Conservation (phyloP, 2,329 filamentous ascomycete genomes). For the Exophiala aquamarina region DNA sequence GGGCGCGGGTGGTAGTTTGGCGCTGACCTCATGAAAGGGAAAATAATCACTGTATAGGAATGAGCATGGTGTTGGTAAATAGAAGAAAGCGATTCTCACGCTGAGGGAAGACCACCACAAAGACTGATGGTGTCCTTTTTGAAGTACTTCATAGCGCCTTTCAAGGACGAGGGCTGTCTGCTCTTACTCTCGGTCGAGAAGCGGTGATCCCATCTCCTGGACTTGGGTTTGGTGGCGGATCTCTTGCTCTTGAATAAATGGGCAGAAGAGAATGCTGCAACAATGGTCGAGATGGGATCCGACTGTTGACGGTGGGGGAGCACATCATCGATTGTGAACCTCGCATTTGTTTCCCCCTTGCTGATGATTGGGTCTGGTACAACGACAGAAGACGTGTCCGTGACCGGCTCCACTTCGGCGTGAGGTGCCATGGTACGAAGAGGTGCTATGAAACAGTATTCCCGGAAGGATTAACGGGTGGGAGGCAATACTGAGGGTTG, state of each 20-base stretch:
- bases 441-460: neutral
- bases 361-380: slow-evolving; percentile 34
- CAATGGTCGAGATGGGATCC: slow-evolving; percentile 38
- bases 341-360: slow-evolving; percentile 12
- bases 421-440: slow-evolving; percentile 23
- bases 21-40: slow-evolving; percentile 75
- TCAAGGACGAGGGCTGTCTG: slow-evolving; percentile 68
- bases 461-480: neutral
- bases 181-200: slow-evolving; percentile 63
- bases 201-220: slow-evolving; percentile 76
- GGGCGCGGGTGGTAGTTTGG: slow-evolving; percentile 70
- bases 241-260: slow-evolving; percentile 30
- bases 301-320: slow-evolving; percentile 66
- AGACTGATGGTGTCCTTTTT: slow-evolving; percentile 84
- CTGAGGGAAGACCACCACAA: slow-evolving; percentile 83
- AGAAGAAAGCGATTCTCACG: slow-evolving; percentile 8
- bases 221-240: slow-evolving; percentile 65
- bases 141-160: slow-evolving; percentile 76
- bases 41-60: slow-evolving; percentile 71
- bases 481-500: neutral
- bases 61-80: neutral
- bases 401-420: slow-evolving; percentile 32
- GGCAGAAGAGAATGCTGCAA: slow-evolving; percentile 24
- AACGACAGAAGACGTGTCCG: slow-evolving; percentile 38
- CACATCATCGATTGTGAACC: slow-evolving; percentile 66